Evolutionary conservation across 306 rosid species (phyloP).

Genomic region (Quillaja saponaria): DNA sequence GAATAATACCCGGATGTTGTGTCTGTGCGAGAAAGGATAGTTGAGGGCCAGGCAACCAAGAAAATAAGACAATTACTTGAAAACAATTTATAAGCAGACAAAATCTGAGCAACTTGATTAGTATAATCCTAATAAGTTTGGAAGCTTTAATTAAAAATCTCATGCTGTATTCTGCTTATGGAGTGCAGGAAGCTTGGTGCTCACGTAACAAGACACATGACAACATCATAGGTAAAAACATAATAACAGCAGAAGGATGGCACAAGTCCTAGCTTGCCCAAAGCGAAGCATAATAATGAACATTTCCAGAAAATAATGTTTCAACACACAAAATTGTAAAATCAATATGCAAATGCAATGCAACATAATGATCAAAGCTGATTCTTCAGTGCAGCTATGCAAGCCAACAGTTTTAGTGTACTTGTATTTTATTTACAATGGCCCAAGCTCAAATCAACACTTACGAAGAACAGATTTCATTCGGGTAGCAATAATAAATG

Average conservation of each 20-base stretch:
- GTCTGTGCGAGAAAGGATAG: no score
- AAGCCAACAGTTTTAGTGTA: neutral
- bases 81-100: slow-evolving; percentile 12
- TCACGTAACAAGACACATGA: no score
- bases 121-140: no score
- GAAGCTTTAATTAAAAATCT: neutral
- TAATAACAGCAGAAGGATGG: no score
- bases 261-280: neutral
- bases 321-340: neutral
- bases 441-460: neutral
- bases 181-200: no score
- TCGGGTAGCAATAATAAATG: slow-evolving; percentile 23
- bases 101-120: neutral
- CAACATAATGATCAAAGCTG: neutral
- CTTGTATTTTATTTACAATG: slow-evolving; percentile 14
- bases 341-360: neutral
- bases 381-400: neutral
- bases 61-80: slow-evolving; percentile 27
- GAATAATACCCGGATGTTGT: no score
- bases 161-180: no score
- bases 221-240: slow-evolving; percentile 14
- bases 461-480: slow-evolving; percentile 5
- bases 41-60: neutral
- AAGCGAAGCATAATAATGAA: slow-evolving; percentile 1
- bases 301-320: neutral